Evolutionary conservation across 2,329 filamentous ascomycete genomes (phyloP), one percentile per base, ranked within the genome.

Genomic region (Diaporthe nobilis): DNA sequence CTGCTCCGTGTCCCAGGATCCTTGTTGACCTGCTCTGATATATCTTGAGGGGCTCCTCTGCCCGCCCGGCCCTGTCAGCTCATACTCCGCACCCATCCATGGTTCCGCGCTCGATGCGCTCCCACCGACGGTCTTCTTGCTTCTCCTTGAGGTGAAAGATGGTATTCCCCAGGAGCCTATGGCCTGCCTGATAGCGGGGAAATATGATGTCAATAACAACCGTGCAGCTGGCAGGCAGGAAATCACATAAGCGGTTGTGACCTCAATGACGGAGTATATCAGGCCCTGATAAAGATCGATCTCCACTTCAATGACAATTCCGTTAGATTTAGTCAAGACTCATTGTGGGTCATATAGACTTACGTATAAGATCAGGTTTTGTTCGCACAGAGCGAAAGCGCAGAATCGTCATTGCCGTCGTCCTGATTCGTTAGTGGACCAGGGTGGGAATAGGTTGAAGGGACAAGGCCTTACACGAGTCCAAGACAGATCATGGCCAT

Each of bases 401-500:
- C 20, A 65, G 17, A 47, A 65, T 65, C 3, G 60, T 65, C 60
- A 65, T 65, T 7, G 60, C 60, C 39, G 60, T 65, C 42, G 60
- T 65, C 17, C 60, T 65, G 25, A 20, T 28, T 22, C 7, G 25
- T 65, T 5, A 65, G 60, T 22, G 8, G 4, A 31, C 5, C 6
- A 22, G 3, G 0, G 6, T 3, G 3, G 25, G 7, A 28, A 44
- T 9, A 4, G 13, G 5, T 1, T n/a, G 34, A 20, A 31, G 7
- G 31, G 17, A 15, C 9, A 31, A 31, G 25, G 8, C 10, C 60
- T 65, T 44, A 65, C 60, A 65, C 60, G 12, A 65, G 60, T 7
- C 60, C 60, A 28, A 65, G 60, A 13, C 60, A 47, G n/a, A 65
- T 65, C 60, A 65, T 65, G 9, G 17, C n/a, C 60, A 65, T 65